These are phyloP conservation scores for Dryadomyces quercus-mongolicae DNA, from an alignment of 2,329 filamentous ascomycete species.

Conservation along the genomic window DNA sequence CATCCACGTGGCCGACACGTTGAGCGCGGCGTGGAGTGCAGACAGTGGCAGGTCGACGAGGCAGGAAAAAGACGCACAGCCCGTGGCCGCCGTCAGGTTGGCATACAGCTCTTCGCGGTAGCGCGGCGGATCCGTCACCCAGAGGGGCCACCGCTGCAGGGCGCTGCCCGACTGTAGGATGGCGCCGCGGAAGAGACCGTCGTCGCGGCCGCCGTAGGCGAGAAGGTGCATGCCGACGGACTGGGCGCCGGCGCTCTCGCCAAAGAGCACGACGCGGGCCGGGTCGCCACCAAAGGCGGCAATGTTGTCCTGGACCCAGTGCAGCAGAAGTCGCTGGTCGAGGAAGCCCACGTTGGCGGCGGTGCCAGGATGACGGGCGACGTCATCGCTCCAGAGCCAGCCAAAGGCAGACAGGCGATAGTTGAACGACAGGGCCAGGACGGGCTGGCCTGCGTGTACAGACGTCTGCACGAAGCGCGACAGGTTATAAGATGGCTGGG, in stretches of 20 bases:
- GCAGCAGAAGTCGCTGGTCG: slow-evolving; percentile 35
- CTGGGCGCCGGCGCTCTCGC: slow-evolving; percentile 39
- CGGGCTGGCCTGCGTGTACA: slow-evolving; percentile 28
- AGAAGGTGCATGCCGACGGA: slow-evolving; percentile 36
- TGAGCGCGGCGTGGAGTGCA: neutral
- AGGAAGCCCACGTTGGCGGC: slow-evolving; percentile 36
- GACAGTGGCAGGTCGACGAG: slow-evolving; percentile 16
- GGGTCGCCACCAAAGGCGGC: too few relatives aligned
- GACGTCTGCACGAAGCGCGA: slow-evolving; percentile 40
- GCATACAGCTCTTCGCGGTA: slow-evolving; percentile 12
- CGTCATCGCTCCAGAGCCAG: slow-evolving; percentile 33
- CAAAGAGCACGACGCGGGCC: slow-evolving; percentile 24
- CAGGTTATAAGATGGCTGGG: slow-evolving; percentile 43
- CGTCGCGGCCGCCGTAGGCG: slow-evolving; percentile 37
- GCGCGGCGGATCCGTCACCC: slow-evolving; percentile 1
- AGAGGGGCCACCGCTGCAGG: too few relatives aligned
- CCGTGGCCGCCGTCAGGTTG: slow-evolving; percentile 2
- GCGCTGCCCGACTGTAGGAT: slow-evolving; percentile 23
- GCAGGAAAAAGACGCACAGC: neutral
- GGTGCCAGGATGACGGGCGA: slow-evolving; percentile 23
- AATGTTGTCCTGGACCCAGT: too few relatives aligned
- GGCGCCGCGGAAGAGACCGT: slow-evolving; percentile 39
- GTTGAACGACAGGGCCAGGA: slow-evolving; percentile 33
- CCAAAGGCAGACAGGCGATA: slow-evolving; percentile 38
- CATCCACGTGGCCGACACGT: neutral